Percentiles rank a stretch among this genome's conserved stretches.
Evolutionary conservation across 225 moss, liverwort and hornwort species (phyloP).

Genomic region (Takakia lepidozioides): DNA sequence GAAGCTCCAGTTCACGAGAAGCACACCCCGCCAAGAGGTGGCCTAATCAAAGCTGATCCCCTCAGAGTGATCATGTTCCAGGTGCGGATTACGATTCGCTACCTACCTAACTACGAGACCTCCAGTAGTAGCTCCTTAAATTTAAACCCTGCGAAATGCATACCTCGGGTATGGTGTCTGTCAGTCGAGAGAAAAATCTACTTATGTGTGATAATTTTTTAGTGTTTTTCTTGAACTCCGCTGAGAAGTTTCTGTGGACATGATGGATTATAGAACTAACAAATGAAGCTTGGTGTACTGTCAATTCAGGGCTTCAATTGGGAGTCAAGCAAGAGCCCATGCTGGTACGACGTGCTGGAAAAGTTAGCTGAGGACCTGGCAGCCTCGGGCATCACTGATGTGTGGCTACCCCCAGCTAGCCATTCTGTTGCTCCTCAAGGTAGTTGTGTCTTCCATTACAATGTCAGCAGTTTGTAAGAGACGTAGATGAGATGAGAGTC

Average conservation of each 20-base stretch:
- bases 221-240: too few relatives aligned
- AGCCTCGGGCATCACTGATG: conserved; percentile 68
- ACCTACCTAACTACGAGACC: not conserved
- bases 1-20: too few relatives aligned
- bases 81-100: conserved; percentile 17
- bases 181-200: too few relatives aligned
- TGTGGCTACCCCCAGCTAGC: conserved; percentile 71
- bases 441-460: conserved; percentile 1
- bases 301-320: conserved; percentile 85
- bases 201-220: too few relatives aligned
- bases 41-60: conserved; percentile 59
- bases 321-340: conserved; percentile 70
- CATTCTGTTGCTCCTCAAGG: conserved; percentile 79
- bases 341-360: conserved; percentile 65
- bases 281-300: too few relatives aligned
- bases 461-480: too few relatives aligned
- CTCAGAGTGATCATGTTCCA: conserved; percentile 65
- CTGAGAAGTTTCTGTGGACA: too few relatives aligned
- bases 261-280: too few relatives aligned
- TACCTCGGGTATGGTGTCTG: too few relatives aligned
- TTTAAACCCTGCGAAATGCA: too few relatives aligned
- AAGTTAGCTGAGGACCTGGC: conserved; percentile 44
- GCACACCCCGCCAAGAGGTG: conserved; percentile 19
- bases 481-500: too few relatives aligned
- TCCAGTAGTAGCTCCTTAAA: not conserved